A percentile compares a stretch with the other conserved stretches of the same genome.
These are phyloP conservation scores for Aspergillus sp. DNA, from an alignment of 2,329 filamentous ascomycete genomes.

Conservation along the genomic window DNA sequence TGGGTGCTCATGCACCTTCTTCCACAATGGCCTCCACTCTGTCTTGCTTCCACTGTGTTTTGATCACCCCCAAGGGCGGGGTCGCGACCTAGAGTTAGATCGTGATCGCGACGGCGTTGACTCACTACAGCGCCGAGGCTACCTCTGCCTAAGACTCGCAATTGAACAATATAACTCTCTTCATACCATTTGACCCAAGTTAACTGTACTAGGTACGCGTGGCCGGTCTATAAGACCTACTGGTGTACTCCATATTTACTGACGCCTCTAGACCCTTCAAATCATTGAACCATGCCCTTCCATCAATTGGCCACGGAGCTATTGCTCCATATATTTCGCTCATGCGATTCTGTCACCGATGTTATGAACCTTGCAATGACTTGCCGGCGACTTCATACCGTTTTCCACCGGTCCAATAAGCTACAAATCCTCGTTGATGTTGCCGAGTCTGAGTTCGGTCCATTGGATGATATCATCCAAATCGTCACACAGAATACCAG, in stretches of 20 bases:
- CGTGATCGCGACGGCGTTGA: constrained; percentile 22
- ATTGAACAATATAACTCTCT: neutral
- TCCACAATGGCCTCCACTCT: constrained; percentile 9
- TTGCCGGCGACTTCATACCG: constrained; percentile 55
- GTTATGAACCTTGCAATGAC: constrained; percentile 57
- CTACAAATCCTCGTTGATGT: constrained; percentile 56
- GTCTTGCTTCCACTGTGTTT: constrained; percentile 11
- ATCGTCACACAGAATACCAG: constrained; percentile 62
- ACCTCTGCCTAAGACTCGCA: neutral
- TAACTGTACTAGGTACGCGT: neutral
- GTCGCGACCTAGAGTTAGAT: constrained; percentile 29
- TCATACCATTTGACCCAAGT: neutral
- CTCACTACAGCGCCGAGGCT: constrained; percentile 17
- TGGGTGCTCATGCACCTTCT: constrained; percentile 1
- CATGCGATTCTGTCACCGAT: constrained; percentile 54
- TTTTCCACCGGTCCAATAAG: constrained; percentile 57
- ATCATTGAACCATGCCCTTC: constrained; percentile 51
- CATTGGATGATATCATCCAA: constrained; percentile 60
- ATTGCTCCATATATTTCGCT: constrained; percentile 58
- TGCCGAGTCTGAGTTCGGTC: constrained; percentile 59
- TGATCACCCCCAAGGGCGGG: constrained; percentile 36
- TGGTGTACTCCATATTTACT: neutral
- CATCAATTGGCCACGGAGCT: constrained; percentile 60
- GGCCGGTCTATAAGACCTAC: neutral
- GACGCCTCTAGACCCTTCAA: neutral